phyloP scores from a whole-genome alignment of 306 rosid genomes.

The Cicer bijugum region DNA sequence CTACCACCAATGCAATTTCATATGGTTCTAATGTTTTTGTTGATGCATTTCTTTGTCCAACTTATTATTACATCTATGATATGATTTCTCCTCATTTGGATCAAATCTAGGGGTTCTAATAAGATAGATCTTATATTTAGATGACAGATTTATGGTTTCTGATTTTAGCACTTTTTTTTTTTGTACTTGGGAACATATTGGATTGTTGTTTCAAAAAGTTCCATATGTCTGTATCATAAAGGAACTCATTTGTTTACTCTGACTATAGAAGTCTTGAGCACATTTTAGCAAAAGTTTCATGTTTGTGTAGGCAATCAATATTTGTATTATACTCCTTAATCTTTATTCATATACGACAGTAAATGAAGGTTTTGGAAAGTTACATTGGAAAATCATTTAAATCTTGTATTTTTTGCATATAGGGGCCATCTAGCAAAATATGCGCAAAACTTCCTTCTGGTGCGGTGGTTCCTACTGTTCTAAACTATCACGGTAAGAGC shows the following conservation, averaged over 20 bases:
- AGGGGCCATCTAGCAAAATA: slow-evolving; percentile 33
- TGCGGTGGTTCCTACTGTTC: slow-evolving; percentile 39
- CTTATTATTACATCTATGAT: background rate
- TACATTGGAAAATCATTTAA: slow-evolving; percentile 8
- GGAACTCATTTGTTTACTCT: background rate
- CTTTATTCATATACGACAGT: background rate
- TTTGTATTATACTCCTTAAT: slow-evolving; percentile 21
- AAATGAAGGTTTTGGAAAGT: background rate
- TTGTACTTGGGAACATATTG: background rate
- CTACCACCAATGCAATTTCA: background rate
- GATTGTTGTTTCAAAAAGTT: slow-evolving; percentile 25
- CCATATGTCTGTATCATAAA: background rate
- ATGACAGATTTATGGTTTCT: slow-evolving; percentile 6
- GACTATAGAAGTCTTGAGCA: background rate
- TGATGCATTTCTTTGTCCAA: slow-evolving; percentile 7
- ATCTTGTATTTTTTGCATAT: slow-evolving; percentile 33
- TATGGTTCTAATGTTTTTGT: slow-evolving; percentile 23
- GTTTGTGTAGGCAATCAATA: background rate
- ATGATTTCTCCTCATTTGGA: slow-evolving; percentile 11
- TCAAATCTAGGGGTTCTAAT: background rate
- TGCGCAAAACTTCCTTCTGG: slow-evolving; percentile 45
- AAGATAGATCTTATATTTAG: slow-evolving; percentile 26
- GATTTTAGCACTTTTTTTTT: slow-evolving; percentile 3
- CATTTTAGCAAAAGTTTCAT: background rate
- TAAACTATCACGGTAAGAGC: slow-evolving; percentile 47